Percentiles rank a stretch among this genome's conserved stretches.
Evolutionary conservation across 176 grass and related monocot genomes (phyloP).

Genomic region (Aegilops tauschii): DNA sequence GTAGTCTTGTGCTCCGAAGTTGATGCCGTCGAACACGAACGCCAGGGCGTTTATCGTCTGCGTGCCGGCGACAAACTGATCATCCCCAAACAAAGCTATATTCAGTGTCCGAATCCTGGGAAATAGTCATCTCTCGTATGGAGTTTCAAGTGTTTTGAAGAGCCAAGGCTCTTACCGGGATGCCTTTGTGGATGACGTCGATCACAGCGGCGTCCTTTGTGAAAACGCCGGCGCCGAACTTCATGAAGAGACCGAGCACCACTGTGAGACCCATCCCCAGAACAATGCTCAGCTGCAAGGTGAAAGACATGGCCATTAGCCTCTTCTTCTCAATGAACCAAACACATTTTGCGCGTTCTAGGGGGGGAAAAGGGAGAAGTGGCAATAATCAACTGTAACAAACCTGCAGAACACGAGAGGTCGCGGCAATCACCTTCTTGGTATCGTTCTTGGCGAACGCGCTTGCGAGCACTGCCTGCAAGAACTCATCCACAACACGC

Average conservation of each 20-base stretch:
- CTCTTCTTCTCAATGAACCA: not conserved
- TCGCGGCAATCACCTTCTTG: constrained; percentile 51
- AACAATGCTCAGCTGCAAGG: constrained; percentile 75
- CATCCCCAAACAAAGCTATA: not conserved
- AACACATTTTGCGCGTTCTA: not conserved
- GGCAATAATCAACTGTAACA: not conserved
- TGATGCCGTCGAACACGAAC: constrained; percentile 98
- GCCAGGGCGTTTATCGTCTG: constrained; percentile 86
- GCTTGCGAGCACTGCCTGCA: constrained; percentile 89
- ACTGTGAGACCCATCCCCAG: constrained; percentile 63
- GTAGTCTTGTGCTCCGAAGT: constrained; percentile 94
- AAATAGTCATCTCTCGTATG: not conserved
- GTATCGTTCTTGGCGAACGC: constrained; percentile 77
- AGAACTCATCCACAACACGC: not conserved
- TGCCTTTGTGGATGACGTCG: constrained; percentile 69
- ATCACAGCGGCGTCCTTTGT: constrained; percentile 71
- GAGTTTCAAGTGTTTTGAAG: not conserved
- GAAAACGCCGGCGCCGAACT: constrained; percentile 84
- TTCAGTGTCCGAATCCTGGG: not conserved
- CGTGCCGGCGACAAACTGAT: constrained; percentile 87
- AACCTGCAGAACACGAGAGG: constrained; percentile 88
- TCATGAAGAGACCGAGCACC: constrained; percentile 66
- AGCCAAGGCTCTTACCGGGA: constrained; percentile 56
- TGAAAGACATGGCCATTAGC: not conserved
- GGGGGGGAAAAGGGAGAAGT: not conserved